A percentile compares a stretch with the other conserved stretches of the same genome.
Conservation (phyloP, 768 basidiomycete species). For the Antrodiella citrinella region DNA sequence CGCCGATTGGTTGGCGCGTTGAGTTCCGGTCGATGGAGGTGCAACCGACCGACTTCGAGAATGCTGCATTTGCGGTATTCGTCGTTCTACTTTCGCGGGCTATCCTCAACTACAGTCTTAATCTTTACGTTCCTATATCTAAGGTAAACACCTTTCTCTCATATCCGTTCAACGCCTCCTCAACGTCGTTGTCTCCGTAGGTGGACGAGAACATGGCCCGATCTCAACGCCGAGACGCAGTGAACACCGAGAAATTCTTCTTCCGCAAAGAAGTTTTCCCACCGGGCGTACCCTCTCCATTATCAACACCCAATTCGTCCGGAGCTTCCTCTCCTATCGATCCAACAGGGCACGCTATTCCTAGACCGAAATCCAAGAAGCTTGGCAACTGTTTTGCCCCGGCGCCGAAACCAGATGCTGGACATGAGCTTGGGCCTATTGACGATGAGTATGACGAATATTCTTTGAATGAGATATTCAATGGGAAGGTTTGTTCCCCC, state of each 20-base stretch:
- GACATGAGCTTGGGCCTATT: constrained; percentile 34
- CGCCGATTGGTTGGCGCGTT: constrained; percentile 93
- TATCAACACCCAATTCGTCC: constrained; percentile 22
- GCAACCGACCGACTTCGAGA: constrained; percentile 98
- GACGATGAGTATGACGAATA: constrained; percentile 89
- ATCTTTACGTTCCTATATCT: constrained; percentile 95
- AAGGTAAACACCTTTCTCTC: constrained; percentile 44
- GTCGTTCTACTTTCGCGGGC: constrained; percentile 91
- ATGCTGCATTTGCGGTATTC: constrained; percentile 94
- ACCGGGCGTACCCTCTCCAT: constrained; percentile 23
- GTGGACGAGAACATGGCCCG: constrained; percentile 95
- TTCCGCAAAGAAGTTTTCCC: constrained; percentile 86
- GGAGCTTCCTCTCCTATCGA: constrained; percentile 16
- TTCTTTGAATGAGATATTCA: constrained; percentile 87
- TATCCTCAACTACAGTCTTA: constrained; percentile 84
- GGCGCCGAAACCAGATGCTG: constrained; percentile 44
- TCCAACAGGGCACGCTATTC: constrained; percentile 16
- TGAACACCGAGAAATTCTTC: constrained; percentile 66
- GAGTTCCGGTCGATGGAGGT: constrained; percentile 99
- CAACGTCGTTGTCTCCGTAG: constrained; percentile 30
- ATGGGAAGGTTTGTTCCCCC: constrained; percentile 84
- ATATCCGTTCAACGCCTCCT: neutral
- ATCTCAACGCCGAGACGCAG: constrained; percentile 81
- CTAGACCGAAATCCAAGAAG: constrained; percentile 50
- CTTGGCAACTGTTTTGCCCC: constrained; percentile 67